phyloP scores from a whole-genome alignment of 805 yeast species.

The Kodamaea nitidulidarum region DNA sequence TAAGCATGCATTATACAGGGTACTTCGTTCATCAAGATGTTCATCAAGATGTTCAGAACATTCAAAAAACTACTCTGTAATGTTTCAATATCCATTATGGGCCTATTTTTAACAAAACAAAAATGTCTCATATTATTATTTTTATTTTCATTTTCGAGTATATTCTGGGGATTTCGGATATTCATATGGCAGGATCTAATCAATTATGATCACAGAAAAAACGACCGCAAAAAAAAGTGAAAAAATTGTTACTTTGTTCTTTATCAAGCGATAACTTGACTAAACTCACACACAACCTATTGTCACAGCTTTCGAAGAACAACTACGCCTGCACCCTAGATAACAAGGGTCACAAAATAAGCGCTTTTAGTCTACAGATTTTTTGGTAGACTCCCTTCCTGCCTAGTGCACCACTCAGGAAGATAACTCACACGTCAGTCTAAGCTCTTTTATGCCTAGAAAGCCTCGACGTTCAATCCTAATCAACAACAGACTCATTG shows the following conservation, averaged over 20 bases:
- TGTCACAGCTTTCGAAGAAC: not conserved
- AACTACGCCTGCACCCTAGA: not conserved
- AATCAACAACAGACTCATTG: conserved; percentile 27
- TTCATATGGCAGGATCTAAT: no score
- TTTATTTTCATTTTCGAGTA: not conserved
- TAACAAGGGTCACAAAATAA: not conserved
- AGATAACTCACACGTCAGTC: conserved; percentile 1
- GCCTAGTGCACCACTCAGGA: not conserved
- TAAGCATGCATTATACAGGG: no score
- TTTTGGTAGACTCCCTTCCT: conserved; percentile 1
- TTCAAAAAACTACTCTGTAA: no score
- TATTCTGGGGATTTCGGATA: not conserved
- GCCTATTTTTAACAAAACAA: no score
- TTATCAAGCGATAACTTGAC: no score
- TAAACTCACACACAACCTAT: no score
- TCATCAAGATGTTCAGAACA: no score
- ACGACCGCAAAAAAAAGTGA: not conserved
- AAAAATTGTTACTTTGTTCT: not conserved
- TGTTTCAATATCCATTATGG: no score
- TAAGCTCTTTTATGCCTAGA: conserved; percentile 38
- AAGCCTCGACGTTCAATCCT: conserved; percentile 38
- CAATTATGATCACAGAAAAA: not conserved
- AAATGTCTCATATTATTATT: no score
- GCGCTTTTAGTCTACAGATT: not conserved
- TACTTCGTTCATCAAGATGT: no score